Conservation (phyloP, 371 early-diverging fungal species). For the Blakeslea trispora region DNA sequence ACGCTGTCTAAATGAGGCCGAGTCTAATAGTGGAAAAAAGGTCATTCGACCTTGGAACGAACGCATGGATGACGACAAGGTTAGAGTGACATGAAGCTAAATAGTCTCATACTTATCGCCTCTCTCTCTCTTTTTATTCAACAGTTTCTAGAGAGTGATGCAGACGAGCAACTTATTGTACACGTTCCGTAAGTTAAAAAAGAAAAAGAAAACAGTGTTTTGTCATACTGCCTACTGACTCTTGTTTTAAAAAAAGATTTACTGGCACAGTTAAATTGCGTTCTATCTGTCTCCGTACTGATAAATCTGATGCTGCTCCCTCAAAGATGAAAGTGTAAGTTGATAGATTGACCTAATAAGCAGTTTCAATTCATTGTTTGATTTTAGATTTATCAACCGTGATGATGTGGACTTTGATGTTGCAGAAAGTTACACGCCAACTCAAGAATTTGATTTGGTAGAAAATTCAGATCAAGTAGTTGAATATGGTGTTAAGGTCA, state of each 20-base stretch:
- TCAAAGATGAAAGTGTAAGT: conserved; percentile 75
- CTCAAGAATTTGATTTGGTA: conserved; percentile 85
- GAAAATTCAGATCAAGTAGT: conserved; percentile 55
- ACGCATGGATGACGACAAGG: conserved; percentile 70
- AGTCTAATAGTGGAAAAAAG: conserved; percentile 63
- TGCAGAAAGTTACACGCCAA: conserved; percentile 64
- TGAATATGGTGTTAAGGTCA: conserved; percentile 70
- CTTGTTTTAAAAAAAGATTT: too few species aligned
- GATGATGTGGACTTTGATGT: conserved; percentile 92
- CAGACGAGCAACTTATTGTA: conserved; percentile 89
- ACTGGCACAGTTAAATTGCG: conserved; percentile 89
- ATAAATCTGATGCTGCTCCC: conserved; percentile 68
- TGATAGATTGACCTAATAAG: too few species aligned
- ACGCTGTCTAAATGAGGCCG: conserved; percentile 80
- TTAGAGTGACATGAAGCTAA: conserved; percentile 16
- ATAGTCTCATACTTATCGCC: not conserved
- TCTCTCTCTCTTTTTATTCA: conserved; percentile 1
- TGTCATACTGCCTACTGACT: not conserved
- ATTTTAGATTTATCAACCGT: conserved; percentile 85
- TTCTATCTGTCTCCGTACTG: conserved; percentile 80
- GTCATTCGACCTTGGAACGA: conserved; percentile 89
- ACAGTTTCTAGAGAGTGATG: conserved; percentile 80
- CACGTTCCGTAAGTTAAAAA: conserved; percentile 89
- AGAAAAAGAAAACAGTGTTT: conserved; percentile 6
- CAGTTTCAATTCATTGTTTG: too few species aligned